Evolutionary conservation across 139 green algal genomes (phyloP).

Genomic region (Haematococcus lacustris): DNA sequence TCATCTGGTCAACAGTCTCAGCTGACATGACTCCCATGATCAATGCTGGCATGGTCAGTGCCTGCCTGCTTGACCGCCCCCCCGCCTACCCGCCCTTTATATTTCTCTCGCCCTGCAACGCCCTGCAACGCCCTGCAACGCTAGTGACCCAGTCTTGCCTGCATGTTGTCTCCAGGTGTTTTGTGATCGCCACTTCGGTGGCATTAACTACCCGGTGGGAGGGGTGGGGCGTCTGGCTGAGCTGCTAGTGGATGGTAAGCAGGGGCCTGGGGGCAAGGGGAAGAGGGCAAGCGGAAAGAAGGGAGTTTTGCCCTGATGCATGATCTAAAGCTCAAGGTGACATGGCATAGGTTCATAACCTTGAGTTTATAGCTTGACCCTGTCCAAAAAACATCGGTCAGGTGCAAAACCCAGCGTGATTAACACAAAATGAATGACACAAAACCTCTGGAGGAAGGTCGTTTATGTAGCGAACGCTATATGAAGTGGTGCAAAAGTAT

Average conservation of each 20-base stretch:
- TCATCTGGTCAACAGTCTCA: conserved; percentile 85
- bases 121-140: no score
- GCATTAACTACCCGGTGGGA: conserved; percentile 93
- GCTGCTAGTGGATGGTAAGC: conserved; percentile 55
- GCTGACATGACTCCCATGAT: conserved; percentile 92
- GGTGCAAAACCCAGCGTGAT: not conserved
- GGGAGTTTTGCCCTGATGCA: no score
- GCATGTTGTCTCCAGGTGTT: conserved; percentile 29
- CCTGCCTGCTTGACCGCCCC: not conserved
- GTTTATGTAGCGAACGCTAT: no score
- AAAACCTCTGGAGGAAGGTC: no score
- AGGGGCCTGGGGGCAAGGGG: not conserved
- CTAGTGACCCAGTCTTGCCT: not conserved
- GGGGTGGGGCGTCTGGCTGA: conserved; percentile 83
- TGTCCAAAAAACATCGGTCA: not conserved
- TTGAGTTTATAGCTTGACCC: not conserved
- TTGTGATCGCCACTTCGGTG: conserved; percentile 84
- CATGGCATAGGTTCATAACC: no score
- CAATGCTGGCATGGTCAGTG: conserved; percentile 81
- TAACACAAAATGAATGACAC: no score
- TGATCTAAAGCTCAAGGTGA: no score
- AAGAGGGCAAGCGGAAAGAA: no score
- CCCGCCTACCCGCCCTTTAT: not conserved
- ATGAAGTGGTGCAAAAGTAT: no score
- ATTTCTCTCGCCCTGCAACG: not conserved